Percentiles rank a stretch among this genome's conserved stretches.
Conservation (phyloP, 495 filamentous ascomycete genomes). For the Aspergillus indologenus region DNA sequence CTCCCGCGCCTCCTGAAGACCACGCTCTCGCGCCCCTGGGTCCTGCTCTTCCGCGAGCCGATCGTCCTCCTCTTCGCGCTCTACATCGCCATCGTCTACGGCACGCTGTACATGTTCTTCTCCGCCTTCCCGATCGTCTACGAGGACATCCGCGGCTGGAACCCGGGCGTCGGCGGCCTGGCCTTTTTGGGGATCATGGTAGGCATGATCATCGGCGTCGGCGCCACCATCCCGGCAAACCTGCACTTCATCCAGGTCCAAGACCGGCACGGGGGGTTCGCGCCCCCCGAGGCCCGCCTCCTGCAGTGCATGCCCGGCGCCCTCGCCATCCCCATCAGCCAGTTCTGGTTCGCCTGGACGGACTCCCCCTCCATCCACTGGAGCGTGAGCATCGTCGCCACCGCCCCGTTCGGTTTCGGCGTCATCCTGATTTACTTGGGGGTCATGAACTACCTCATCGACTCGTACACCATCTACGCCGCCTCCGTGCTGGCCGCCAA, state of each 20-base stretch:
- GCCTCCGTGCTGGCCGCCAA: slow-evolving; percentile 3
- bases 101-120: slow-evolving; percentile 7
- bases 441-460: slow-evolving; percentile 4
- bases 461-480: slow-evolving; percentile 3
- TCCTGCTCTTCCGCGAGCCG: slow-evolving; percentile 2
- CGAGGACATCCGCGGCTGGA: slow-evolving; percentile 3
- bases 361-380: neutral
- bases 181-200: slow-evolving; percentile 2
- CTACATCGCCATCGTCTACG: slow-evolving; percentile 3
- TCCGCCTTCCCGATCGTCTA: slow-evolving; percentile 1
- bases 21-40: neutral
- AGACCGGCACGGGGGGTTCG: neutral
- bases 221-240: neutral
- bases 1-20: neutral
- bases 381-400: slow-evolving; percentile 3
- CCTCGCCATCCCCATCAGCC: slow-evolving; percentile 1
- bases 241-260: neutral
- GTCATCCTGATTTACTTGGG: slow-evolving; percentile 1
- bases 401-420: slow-evolving; percentile 1
- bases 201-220: neutral
- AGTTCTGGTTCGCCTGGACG: slow-evolving; percentile 8
- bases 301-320: slow-evolving; percentile 1
- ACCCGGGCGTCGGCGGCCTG: neutral
- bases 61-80: slow-evolving; percentile 5
- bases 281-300: neutral